Evolutionary conservation across 108 stramenopile species (phyloP), one percentile per base, ranked within the genome.

Genomic region (Skeletonema grethae): DNA sequence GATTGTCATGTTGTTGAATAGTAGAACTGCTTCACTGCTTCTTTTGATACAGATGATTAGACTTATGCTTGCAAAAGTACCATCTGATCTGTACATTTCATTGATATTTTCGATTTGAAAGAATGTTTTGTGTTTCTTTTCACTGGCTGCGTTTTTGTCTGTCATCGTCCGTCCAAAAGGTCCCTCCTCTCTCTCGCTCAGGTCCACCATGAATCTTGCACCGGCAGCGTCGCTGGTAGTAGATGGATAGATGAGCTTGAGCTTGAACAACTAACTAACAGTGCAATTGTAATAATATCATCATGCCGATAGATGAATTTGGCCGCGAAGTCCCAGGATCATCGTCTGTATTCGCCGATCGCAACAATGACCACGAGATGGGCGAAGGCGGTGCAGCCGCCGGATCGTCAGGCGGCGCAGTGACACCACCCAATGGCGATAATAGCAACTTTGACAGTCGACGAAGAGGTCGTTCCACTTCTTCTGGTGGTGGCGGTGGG

Each of bases 301-400:
- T 34, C 57, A 84, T 81, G 79, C 68, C 87, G 25, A 74, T 93
- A 38, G 92, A 93, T 61, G 89, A 93, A 75, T 93, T 93, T 79
- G 92, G 92, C n/a, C 84, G 92, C 25, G 80, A 77, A 24, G 38
- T 77, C 35, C 76, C 57, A 31, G 64, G 57, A 20, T 16, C 32
- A 22, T 46, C 16, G 67, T n/a, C 48, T 4, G 15, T 38, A 53
- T 15, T 16, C 18, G 65, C 22, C n/a, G 71, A 58, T 36, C 70
- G 32, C 79, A 66, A 35, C 46, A 31, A 65, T 43, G 31, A 41
- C 12, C 63, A 60, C 43, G 28, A n/a, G 16, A 24, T n/a, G 28
- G 64, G 10, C 67, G 71, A 66, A 1, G 36, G 39, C 24, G 59
- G 22, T 32, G 25, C 45, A 3, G 24, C 25, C 56, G 13, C 31